phyloP scores from a whole-genome alignment of 495 filamentous ascomycete species.

The Aspergillus sclerotiicarbonarius region DNA sequence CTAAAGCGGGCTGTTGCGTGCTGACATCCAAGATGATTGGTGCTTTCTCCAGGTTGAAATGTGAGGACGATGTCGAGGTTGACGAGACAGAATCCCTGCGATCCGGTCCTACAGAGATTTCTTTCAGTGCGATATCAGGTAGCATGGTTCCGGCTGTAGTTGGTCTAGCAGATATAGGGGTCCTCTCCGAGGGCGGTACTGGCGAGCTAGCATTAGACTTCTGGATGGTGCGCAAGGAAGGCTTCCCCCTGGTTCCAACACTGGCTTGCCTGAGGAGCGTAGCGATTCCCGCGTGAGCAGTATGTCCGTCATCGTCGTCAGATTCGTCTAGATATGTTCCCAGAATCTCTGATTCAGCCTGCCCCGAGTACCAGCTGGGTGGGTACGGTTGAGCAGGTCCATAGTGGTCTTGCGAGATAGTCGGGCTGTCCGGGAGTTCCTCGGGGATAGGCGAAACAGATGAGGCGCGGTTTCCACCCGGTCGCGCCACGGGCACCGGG shows the following conservation, averaged over 20 bases:
- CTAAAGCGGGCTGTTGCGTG: conserved; percentile 7
- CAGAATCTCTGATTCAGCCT: conserved; percentile 47
- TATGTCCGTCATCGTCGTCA: conserved; percentile 36
- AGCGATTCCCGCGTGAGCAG: conserved; percentile 50
- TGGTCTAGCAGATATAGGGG: conserved; percentile 20
- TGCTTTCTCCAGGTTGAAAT: conserved; percentile 36
- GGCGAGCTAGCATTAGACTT: conserved; percentile 33
- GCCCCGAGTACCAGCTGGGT: conserved; percentile 61
- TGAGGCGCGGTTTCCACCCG: conserved; percentile 51
- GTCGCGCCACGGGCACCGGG: conserved; percentile 19
- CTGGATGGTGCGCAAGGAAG: conserved; percentile 65
- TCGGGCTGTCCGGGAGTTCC: conserved; percentile 58
- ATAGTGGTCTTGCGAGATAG: conserved; percentile 61
- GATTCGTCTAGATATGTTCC: conserved; percentile 40
- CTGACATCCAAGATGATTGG: conserved; percentile 28
- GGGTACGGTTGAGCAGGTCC: conserved; percentile 83
- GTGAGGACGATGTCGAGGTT: conserved; percentile 28
- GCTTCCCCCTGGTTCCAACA: conserved; percentile 69
- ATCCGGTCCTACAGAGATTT: conserved; percentile 23
- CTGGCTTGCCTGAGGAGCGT: conserved; percentile 75
- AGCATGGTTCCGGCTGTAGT: conserved; percentile 10
- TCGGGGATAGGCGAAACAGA: conserved; percentile 88
- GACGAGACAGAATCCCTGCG: conserved; percentile 29
- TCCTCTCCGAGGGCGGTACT: conserved; percentile 16
- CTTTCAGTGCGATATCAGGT: conserved; percentile 17